Evolutionary conservation across 1,284 basidiomycete species (phyloP), one percentile per base, ranked within the genome.

Genomic region (Moesziomyces sp.): DNA sequence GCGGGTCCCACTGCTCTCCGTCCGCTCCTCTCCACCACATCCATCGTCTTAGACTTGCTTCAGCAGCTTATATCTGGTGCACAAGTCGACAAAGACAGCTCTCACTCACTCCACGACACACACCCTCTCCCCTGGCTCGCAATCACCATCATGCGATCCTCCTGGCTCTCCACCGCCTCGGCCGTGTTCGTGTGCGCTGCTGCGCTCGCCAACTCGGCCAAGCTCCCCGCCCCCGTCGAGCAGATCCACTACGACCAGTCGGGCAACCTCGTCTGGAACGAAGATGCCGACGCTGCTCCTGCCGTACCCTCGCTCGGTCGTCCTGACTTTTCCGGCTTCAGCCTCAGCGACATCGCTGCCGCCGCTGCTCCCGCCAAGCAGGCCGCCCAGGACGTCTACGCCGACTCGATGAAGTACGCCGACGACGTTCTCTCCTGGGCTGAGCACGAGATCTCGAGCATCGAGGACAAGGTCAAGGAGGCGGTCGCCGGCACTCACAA

Each of bases 381-480:
- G 75, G 86, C 87, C 26, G 79, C 88, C 53, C 85, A 89, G 82
- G 50, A 76, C 43, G 76, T 70, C 30, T 61, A 74, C 30, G 58
- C 85, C 59, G 84, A 81, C 42, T 72, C 86, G 9, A 83, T 62
- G 64, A 59, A 76, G 63, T 49, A 65, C 45, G 55, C 65, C 54
- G 57, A 76, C 23, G 45, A 63, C 40, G 63, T 62, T 10, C 57
- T 74, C 43, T 46, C 64, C 18, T 71, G 66, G 84, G 87, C 91
- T 13, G 68, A 76, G 66, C 55, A 67, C 63, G 58, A 79, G 58
- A 47, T 76, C 58, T 59, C 72, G 54, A 61, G 62, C 19, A 59
- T 76, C 61, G 56, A 77, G 57, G 52, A 75, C 63, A 65, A 69
- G 65, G 57, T 70, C 46, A 35, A 74, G 14, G 51, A 72, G 14